A percentile compares a stretch with the other conserved stretches of the same genome.
phyloP scores from a whole-genome alignment of 2,329 filamentous ascomycete species.

The Thielaviopsis ethacetica region DNA sequence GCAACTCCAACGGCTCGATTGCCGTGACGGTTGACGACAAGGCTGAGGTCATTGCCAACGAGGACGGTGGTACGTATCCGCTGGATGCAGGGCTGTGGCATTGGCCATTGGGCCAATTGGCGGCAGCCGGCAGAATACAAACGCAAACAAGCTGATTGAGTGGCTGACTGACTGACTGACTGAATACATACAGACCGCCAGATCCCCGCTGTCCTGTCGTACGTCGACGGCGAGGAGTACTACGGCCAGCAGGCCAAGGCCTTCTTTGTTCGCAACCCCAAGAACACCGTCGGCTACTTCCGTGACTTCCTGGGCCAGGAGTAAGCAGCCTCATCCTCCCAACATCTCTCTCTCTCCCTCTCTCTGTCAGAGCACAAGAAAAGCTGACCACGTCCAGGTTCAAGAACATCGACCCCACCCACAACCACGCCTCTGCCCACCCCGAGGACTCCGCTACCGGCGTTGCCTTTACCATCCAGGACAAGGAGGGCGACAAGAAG shows the following conservation, averaged over 20 bases:
- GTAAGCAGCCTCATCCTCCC: slow-evolving; percentile 31
- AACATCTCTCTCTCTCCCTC: too few species aligned
- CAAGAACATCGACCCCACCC: slow-evolving; percentile 84
- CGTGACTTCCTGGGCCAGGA: slow-evolving; percentile 90
- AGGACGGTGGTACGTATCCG: slow-evolving; percentile 67
- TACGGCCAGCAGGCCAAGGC: slow-evolving; percentile 89
- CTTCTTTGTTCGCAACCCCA: slow-evolving; percentile 80
- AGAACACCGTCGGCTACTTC: slow-evolving; percentile 91
- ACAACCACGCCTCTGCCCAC: slow-evolving; percentile 86
- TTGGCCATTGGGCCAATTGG: neutral
- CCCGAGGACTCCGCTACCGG: slow-evolving; percentile 56
- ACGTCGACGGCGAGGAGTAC: slow-evolving; percentile 91
- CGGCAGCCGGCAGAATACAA: neutral
- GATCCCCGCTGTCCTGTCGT: slow-evolving; percentile 87
- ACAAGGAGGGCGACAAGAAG: slow-evolving; percentile 34
- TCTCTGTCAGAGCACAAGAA: neutral
- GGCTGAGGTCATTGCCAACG: slow-evolving; percentile 95
- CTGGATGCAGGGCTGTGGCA: neutral
- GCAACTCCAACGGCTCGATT: slow-evolving; percentile 97
- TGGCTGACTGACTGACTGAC: too few species aligned
- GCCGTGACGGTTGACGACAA: slow-evolving; percentile 87
- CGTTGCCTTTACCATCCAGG: slow-evolving; percentile 70
- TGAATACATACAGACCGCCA: slow-evolving; percentile 56
- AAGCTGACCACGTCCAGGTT: slow-evolving; percentile 33
- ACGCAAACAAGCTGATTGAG: neutral